phyloP scores from a whole-genome alignment of 169 alveolate genomes.

The Cytauxzoon felis region DNA sequence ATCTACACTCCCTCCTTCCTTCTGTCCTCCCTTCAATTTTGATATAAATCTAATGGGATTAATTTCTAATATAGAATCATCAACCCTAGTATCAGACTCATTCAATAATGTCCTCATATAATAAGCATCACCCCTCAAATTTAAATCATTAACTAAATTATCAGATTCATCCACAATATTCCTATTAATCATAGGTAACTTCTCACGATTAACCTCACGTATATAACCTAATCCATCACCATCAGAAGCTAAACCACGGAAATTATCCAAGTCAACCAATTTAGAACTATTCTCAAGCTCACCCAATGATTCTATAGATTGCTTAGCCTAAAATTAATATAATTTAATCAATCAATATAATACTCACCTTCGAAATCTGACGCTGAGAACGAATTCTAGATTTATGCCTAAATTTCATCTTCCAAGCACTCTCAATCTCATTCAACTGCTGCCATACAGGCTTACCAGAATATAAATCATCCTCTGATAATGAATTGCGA shows the following conservation, averaged over 20 bases:
- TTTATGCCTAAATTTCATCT: constrained; percentile 33
- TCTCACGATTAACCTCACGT: not conserved
- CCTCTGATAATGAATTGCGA: constrained; percentile 13
- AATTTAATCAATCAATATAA: not conserved
- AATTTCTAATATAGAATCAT: too few relatives aligned
- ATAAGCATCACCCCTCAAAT: constrained; percentile 44
- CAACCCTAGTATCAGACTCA: too few relatives aligned
- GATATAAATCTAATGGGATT: too few relatives aligned
- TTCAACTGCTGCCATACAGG: constrained; percentile 66
- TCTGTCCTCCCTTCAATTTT: too few relatives aligned
- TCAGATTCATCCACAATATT: not conserved
- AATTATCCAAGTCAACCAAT: not conserved
- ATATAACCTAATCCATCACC: constrained; percentile 2
- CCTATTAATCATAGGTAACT: not conserved
- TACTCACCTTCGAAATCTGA: constrained; percentile 30
- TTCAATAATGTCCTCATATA: constrained; percentile 20
- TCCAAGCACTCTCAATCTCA: constrained; percentile 55
- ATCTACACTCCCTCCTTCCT: too few relatives aligned
- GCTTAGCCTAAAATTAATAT: constrained; percentile 28
- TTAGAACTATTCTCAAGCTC: constrained; percentile 20
- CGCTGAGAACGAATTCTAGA: constrained; percentile 40
- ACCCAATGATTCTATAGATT: constrained; percentile 39
- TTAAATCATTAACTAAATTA: constrained; percentile 25
- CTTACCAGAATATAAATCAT: constrained; percentile 56
- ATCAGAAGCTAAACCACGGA: not conserved